Evolutionary conservation across 163 green algal species (phyloP), one percentile per base, ranked within the genome.

Genomic region (Volvox carteri): DNA sequence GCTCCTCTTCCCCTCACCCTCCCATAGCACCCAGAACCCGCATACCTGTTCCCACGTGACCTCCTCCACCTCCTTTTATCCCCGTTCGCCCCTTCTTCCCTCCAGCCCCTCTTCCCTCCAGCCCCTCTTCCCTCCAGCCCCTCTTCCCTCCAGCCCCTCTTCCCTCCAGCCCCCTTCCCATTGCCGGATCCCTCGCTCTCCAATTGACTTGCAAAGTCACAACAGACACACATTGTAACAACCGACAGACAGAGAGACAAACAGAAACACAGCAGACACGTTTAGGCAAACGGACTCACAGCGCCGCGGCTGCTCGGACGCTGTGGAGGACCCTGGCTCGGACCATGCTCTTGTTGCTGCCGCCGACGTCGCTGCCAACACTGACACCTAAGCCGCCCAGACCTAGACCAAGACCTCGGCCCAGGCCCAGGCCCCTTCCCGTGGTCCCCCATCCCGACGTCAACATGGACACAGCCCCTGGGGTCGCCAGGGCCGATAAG

Each of bases 221-320:
- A n/a, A n/a, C n/a, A n/a, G n/a, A n/a, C n/a, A n/a, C n/a, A n/a
- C n/a, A n/a, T n/a, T n/a, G n/a, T n/a, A n/a, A n/a, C n/a, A n/a
- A n/a, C n/a, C n/a, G n/a, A n/a, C n/a, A n/a, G n/a, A n/a, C n/a
- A n/a, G n/a, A n/a, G n/a, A n/a, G n/a, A n/a, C n/a, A n/a, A n/a
- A n/a, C n/a, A n/a, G n/a, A n/a, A n/a, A 58, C 50, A 58, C 50
- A 12, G 50, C 50, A 16, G 50, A 16, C 12, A 12, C 50, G 16
- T 58, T 58, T 12, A 12, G 12, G 50, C 16, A 58, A 12, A 58
- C 50, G 50, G 50, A 39, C 74, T 81, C 46, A 84, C 76, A 84
- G 37, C 4, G 76, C 76, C 35, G 76, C 76, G 0, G 76, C 76
- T 50, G 76, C 76, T 21, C 76, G n/a, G 16, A 84, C 76, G 76